phyloP scores from a whole-genome alignment of 345 rosid genomes.

The Gossypium turneri region DNA sequence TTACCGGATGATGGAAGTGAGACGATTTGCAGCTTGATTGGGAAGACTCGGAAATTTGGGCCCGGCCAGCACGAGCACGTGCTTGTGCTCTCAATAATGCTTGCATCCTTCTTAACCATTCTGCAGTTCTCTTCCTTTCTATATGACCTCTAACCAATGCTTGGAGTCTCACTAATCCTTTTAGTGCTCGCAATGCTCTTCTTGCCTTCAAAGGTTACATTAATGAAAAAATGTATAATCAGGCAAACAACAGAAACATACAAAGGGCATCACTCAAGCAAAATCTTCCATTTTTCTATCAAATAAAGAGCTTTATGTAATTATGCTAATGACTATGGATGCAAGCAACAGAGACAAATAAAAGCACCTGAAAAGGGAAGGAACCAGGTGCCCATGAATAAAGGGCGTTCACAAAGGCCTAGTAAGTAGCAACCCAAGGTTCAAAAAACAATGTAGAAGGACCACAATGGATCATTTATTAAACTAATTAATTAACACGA shows the following conservation, averaged over 20 bases:
- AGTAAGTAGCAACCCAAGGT: background rate
- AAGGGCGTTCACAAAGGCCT: background rate
- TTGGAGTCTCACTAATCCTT: slow-evolving; percentile 89
- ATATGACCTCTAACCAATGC: slow-evolving; percentile 93
- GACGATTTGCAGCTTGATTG: slow-evolving; percentile 70
- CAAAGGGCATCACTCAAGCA: background rate
- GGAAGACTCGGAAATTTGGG: slow-evolving; percentile 51
- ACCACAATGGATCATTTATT: slow-evolving; percentile 19
- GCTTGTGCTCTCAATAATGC: slow-evolving; percentile 74
- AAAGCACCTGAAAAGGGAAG: slow-evolving; percentile 3
- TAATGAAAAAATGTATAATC: background rate
- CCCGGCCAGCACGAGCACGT: slow-evolving; percentile 62
- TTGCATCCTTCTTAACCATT: slow-evolving; percentile 65
- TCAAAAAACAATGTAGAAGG: slow-evolving; percentile 7
- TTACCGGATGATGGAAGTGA: slow-evolving; percentile 59
- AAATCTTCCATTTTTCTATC: background rate
- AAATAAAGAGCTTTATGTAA: background rate
- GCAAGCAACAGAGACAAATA: background rate
- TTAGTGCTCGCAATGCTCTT: slow-evolving; percentile 87
- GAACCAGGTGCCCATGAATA: background rate
- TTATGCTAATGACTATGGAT: background rate
- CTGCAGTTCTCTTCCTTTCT: slow-evolving; percentile 62
- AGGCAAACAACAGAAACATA: background rate
- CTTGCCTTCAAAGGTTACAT: slow-evolving; percentile 47
- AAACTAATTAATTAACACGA: background rate